Conservation (phyloP, 352 stramenopile species). For the Aphanomyces cochlioides region DNA sequence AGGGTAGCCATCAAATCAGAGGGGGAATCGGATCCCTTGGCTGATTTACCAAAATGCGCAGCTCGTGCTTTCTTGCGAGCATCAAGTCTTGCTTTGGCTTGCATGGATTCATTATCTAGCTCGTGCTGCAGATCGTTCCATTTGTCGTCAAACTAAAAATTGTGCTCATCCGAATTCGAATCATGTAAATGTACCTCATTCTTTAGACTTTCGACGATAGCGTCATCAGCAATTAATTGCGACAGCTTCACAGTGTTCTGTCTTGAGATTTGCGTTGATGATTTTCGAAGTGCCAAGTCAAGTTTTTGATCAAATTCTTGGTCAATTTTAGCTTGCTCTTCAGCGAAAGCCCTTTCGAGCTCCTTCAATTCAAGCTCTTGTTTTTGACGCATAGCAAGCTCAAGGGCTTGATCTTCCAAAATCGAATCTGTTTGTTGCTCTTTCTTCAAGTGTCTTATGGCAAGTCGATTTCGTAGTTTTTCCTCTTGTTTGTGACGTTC, state of each 20-base stretch:
- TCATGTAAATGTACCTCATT: neutral
- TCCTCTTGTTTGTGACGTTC: conserved; percentile 48
- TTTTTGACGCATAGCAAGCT: conserved; percentile 21
- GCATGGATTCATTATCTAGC: conserved; percentile 2
- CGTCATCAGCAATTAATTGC: neutral
- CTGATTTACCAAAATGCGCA: neutral
- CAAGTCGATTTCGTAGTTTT: conserved; percentile 41
- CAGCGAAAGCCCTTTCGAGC: conserved; percentile 20
- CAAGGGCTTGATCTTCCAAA: conserved; percentile 22
- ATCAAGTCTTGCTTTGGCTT: conserved; percentile 7
- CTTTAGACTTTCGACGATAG: neutral
- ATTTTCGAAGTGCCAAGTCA: neutral
- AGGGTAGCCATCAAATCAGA: neutral
- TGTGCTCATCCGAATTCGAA: neutral
- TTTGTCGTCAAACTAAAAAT: conserved; percentile 19
- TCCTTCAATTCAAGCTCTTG: conserved; percentile 24
- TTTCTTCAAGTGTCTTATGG: conserved; percentile 26
- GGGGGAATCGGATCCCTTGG: no score
- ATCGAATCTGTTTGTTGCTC: neutral
- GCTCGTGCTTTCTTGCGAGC: conserved; percentile 8
- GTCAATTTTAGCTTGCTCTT: conserved; percentile 30
- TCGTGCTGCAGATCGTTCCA: neutral
- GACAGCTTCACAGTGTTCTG: neutral
- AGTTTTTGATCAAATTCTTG: conserved; percentile 14
- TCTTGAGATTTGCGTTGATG: neutral